A percentile compares a stretch with the other conserved stretches of the same genome.
Conservation (phyloP, 805 yeast genomes). For the Ogataea paraovalis region DNA sequence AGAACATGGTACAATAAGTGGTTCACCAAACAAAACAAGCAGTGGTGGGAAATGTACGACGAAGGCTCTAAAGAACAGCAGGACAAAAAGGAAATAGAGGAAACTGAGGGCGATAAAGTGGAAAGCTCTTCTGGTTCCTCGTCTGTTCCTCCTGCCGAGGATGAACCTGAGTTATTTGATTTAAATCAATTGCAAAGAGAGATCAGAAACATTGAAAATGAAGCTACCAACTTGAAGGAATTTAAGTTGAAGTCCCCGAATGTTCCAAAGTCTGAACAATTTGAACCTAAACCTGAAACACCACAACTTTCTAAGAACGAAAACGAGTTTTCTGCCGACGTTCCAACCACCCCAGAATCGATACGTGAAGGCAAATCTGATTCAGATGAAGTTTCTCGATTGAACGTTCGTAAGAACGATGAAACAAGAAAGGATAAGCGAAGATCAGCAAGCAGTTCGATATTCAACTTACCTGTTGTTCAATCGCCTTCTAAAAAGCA, state of each 20-base stretch:
- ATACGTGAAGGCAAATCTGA: not conserved
- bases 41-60: constrained; percentile 56
- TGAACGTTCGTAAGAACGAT: not conserved
- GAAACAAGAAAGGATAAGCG: not conserved
- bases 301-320: constrained; percentile 1
- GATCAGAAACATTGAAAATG: constrained; percentile 40
- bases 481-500: constrained; percentile 3
- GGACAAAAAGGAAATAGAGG: constrained; percentile 17
- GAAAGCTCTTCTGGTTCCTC: not conserved
- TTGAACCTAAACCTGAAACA: constrained; percentile 2
- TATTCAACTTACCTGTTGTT: constrained; percentile 20
- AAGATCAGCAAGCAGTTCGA: constrained; percentile 9
- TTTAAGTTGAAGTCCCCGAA: constrained; percentile 15
- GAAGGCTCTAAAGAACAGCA: constrained; percentile 34
- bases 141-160: not conserved
- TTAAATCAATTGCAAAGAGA: constrained; percentile 41
- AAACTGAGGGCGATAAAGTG: constrained; percentile 9
- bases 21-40: constrained; percentile 45
- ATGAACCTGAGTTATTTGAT: constrained; percentile 33
- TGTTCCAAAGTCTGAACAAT: not conserved
- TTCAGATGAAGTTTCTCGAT: not conserved
- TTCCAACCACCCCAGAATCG: not conserved
- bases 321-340: constrained; percentile 3
- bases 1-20: constrained; percentile 41
- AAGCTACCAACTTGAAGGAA: constrained; percentile 25